Evolutionary conservation across 78 protist genomes (phyloP).

Genomic region (Pigoraptor vietnamica): DNA sequence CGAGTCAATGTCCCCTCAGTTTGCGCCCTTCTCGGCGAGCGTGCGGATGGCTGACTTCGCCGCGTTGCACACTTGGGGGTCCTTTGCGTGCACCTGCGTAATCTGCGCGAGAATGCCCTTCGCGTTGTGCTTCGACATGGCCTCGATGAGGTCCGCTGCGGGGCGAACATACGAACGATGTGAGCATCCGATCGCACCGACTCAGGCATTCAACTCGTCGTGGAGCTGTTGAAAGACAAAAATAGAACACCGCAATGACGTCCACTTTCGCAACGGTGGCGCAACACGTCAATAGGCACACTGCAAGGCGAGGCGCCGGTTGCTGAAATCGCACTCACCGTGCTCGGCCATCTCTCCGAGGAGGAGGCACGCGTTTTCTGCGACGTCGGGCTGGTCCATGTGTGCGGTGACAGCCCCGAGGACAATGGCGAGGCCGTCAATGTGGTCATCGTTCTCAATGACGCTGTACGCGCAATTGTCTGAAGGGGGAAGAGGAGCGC

Average conservation of each 20-base stretch:
- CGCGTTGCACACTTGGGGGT: neutral
- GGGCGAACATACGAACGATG: neutral
- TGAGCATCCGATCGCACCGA: too few species aligned
- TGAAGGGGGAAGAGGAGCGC: neutral
- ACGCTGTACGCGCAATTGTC: neutral
- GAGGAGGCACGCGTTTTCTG: neutral
- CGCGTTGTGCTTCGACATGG: neutral
- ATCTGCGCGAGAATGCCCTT: neutral
- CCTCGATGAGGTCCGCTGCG: neutral
- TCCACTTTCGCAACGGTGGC: too few species aligned
- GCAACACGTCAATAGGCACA: too few species aligned
- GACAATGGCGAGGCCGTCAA: neutral
- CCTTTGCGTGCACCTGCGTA: neutral
- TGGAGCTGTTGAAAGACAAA: too few species aligned
- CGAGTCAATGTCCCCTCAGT: too few species aligned
- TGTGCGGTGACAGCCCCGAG: neutral
- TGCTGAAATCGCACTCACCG: neutral
- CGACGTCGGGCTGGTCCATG: neutral
- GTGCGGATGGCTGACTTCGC: neutral
- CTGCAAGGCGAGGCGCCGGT: too few species aligned
- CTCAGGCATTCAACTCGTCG: too few species aligned
- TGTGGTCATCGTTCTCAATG: neutral
- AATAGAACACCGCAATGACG: neutral
- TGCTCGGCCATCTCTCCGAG: neutral
- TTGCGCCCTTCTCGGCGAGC: neutral